Evolutionary conservation across 176 grass and related monocot species (phyloP), one percentile per base, ranked within the genome.

Genomic region (Oryza glaberrima): DNA sequence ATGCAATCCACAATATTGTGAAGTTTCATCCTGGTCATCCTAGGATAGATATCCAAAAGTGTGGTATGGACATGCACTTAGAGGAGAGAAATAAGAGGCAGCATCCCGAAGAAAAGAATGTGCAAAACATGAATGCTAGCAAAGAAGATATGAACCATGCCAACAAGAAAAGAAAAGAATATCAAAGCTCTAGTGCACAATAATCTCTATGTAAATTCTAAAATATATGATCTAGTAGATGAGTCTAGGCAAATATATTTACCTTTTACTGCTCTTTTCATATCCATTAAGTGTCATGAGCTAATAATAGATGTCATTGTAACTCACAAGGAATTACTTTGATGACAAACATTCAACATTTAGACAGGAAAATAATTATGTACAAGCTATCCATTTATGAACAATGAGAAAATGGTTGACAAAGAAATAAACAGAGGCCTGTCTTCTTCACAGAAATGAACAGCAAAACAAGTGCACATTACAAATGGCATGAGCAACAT

Each of bases 401-500:
- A 66, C 47, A 52, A 75, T 56, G 63, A 76, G 0, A 76, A 76
- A 22, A 76, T 14, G 14, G 32, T 72, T 47, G 23, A 45, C 73
- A 35, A 35, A 72, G 32, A 66, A 69, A 64, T 75, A 80, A 69
- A 15, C 47, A 86, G 35, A 52, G 15, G 77, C 25, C 4, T 70
- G 14, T 74, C 75, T 80, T 83, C 32, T 70, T 86, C 30, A 79
- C 84, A 87, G 34, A 90, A 76, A 83, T 75, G 47, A 32, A 60
- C 60, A 90, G 44, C 4, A 43, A 49, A 43, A 49, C 19, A 44
- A 25, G 47, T 79, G 38, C 65, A 73, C 68, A 74, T 79, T 90
- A 87, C 84, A 90, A 69, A 75, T 75, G 49, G 23, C 58, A 90
- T 40, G 47, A 78, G 79, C 69, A 79, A 87, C 67, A 49, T 52